Evolutionary conservation across 495 filamentous ascomycete species (phyloP).

Genomic region (Aspergillus conjunctus): DNA sequence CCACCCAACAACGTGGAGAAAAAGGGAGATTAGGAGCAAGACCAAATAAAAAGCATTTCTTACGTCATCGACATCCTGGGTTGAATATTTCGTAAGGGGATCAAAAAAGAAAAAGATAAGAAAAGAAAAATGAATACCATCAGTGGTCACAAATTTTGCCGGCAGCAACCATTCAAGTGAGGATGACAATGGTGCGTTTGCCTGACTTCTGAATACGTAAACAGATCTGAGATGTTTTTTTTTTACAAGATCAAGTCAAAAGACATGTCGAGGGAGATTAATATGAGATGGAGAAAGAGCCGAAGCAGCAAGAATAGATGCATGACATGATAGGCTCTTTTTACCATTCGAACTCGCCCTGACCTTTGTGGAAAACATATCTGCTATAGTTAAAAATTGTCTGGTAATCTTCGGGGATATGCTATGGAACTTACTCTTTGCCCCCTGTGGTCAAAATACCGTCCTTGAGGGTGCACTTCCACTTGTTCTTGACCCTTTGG

Average conservation of each 20-base stretch:
- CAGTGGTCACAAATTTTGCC: background rate
- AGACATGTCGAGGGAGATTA: background rate
- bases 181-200: background rate
- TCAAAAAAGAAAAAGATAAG: background rate
- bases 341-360: slow-evolving; percentile 97
- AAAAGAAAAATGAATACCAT: too few species aligned
- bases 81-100: too few species aligned
- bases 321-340: background rate
- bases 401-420: background rate
- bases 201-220: background rate
- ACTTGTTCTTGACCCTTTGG: slow-evolving; percentile 99
- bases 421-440: slow-evolving; percentile 66
- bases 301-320: background rate
- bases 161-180: background rate
- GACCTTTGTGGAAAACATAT: slow-evolving; percentile 97
- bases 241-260: slow-evolving; percentile 13
- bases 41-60: background rate
- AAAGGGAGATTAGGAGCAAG: slow-evolving; percentile 11
- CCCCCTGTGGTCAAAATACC: slow-evolving; percentile 88
- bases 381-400: slow-evolving; percentile 35
- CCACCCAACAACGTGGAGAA: slow-evolving; percentile 15
- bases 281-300: background rate
- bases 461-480: slow-evolving; percentile 99
- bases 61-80: too few species aligned
- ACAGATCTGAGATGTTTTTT: background rate